Evolutionary conservation across 2,329 filamentous ascomycete species (phyloP).

Genomic region (Aspergillus pseudotamarii): DNA sequence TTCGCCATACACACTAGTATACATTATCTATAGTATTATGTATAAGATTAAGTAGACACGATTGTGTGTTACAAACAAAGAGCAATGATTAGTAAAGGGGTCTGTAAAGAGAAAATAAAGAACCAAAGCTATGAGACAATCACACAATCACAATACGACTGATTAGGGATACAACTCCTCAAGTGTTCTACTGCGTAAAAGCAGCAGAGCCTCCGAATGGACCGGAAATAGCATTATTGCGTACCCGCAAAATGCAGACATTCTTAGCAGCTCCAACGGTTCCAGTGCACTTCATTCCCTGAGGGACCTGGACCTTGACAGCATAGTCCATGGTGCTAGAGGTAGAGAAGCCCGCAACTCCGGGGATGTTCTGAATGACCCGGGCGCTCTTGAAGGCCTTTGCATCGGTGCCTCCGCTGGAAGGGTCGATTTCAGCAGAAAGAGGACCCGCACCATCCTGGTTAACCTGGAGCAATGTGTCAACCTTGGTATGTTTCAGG

Average conservation of each 20-base stretch:
- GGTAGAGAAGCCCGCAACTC: constrained; percentile 61
- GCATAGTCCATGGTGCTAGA: constrained; percentile 67
- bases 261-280: constrained; percentile 60
- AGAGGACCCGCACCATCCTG: constrained; percentile 70
- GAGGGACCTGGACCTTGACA: constrained; percentile 66
- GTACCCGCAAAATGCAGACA: constrained; percentile 67
- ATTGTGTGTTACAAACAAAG: background rate
- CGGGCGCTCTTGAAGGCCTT: constrained; percentile 62
- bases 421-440: constrained; percentile 62
- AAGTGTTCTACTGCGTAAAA: constrained; percentile 56
- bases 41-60: background rate
- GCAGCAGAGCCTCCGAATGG: constrained; percentile 69
- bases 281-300: constrained; percentile 67
- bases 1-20: background rate
- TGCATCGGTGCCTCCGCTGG: constrained; percentile 64
- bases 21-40: background rate
- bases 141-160: background rate
- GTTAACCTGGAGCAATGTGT: constrained; percentile 53
- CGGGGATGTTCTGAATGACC: constrained; percentile 65
- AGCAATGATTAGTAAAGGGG: background rate
- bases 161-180: background rate
- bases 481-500: background rate
- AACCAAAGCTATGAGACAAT: background rate
- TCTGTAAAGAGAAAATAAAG: background rate
- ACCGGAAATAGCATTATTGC: constrained; percentile 64